phyloP scores from a whole-genome alignment of 352 stramenopile genomes.

The Globisporangium iwayamae region DNA sequence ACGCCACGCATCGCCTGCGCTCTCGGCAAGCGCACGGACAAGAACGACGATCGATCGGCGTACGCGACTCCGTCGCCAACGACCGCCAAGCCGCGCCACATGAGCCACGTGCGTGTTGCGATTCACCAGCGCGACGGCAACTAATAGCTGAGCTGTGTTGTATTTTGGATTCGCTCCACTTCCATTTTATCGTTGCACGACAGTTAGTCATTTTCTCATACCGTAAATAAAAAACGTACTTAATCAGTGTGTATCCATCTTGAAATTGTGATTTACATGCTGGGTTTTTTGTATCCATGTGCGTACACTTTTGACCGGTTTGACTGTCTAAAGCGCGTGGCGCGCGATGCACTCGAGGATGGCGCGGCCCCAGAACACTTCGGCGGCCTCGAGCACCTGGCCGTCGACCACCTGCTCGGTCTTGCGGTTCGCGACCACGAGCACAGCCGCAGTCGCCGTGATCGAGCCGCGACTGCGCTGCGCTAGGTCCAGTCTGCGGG shows the following conservation, averaged over 20 bases:
- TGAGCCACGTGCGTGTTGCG: not conserved
- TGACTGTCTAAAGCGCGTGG: not conserved
- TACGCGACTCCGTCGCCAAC: not conserved
- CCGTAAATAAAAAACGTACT: not conserved
- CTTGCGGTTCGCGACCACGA: constrained; percentile 43
- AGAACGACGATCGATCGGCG: not conserved
- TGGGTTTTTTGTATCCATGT: not conserved
- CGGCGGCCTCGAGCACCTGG: constrained; percentile 27
- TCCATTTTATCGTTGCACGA: not conserved
- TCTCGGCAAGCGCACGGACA: constrained; percentile 1
- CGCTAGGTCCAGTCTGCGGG: constrained; percentile 36
- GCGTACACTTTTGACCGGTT: not conserved
- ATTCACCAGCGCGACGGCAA: not conserved
- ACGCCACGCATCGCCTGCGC: constrained; percentile 36
- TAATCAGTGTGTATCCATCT: not conserved
- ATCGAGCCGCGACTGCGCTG: constrained; percentile 39
- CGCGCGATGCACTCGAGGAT: constrained; percentile 24
- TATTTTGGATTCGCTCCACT: not conserved
- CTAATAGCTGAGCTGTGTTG: not conserved
- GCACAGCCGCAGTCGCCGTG: constrained; percentile 28
- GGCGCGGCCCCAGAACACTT: constrained; percentile 32
- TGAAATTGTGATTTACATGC: not conserved
- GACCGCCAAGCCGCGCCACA: not conserved
- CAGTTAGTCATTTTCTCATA: not conserved
- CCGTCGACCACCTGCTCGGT: constrained; percentile 35